Evolutionary conservation across 495 filamentous ascomycete genomes (phyloP).

Genomic region (Penicillium daleae): DNA sequence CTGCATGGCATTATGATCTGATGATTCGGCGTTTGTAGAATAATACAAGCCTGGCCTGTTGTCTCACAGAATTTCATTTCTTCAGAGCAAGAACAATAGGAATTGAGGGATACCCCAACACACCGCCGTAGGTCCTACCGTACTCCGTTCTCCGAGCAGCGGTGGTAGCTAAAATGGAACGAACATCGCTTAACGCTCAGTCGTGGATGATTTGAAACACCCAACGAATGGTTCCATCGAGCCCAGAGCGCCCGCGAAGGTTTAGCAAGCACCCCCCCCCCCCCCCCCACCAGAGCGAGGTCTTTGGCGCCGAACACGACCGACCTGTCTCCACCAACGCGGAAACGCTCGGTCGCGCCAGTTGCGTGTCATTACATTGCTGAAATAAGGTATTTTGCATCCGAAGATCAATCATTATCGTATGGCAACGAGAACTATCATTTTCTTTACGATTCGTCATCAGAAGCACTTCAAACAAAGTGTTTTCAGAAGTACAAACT

Average conservation of each 20-base stretch:
- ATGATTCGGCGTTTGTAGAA: constrained; percentile 6
- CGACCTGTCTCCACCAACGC: constrained; percentile 1
- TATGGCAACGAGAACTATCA: not conserved
- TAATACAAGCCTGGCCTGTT: not conserved
- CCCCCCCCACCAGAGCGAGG: not conserved
- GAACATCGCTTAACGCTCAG: not conserved
- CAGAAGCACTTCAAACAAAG: not conserved
- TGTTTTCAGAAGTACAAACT: not conserved
- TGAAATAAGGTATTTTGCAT: not conserved
- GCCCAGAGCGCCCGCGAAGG: not conserved
- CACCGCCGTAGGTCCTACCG: not conserved
- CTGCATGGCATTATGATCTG: constrained; percentile 13
- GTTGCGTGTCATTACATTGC: not conserved
- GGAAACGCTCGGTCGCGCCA: constrained; percentile 4
- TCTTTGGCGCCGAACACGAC: not conserved
- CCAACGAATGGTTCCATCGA: not conserved
- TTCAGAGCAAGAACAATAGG: not conserved
- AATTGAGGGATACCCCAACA: not conserved
- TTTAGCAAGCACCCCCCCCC: not conserved
- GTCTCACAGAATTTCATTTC: not conserved
- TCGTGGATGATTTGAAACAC: not conserved
- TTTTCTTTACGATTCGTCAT: not conserved
- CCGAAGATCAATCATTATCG: not conserved
- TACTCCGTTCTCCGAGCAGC: not conserved
- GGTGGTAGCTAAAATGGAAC: not conserved